Evolutionary conservation across 768 basidiomycete species (phyloP).

Genomic region (Tricholoma matsutake): DNA sequence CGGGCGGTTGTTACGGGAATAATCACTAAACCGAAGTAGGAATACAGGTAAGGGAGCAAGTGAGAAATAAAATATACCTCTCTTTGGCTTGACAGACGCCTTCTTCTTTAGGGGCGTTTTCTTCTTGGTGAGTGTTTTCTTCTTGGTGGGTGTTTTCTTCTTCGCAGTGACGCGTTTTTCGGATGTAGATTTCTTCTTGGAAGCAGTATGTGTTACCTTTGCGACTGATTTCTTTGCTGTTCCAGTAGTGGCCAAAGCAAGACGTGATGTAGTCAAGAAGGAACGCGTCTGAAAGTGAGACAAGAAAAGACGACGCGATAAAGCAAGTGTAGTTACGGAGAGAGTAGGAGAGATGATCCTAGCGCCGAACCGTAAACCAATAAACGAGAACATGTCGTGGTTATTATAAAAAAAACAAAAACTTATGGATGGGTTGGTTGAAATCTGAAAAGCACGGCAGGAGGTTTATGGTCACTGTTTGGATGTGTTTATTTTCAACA

Average conservation of each 20-base stretch:
- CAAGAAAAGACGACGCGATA: slow-evolving; percentile 4
- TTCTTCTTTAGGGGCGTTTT: slow-evolving; percentile 4
- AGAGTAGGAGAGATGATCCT: slow-evolving; percentile 5
- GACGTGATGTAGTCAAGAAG: slow-evolving; percentile 13
- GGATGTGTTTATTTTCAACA: background rate
- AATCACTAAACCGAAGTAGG: slow-evolving; percentile 1
- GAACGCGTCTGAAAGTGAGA: slow-evolving; percentile 14
- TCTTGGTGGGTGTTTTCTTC: background rate
- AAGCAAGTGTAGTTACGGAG: background rate
- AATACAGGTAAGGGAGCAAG: background rate
- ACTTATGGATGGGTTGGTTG: background rate
- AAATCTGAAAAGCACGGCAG: background rate
- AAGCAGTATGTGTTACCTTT: background rate
- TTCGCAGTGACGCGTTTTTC: slow-evolving; percentile 3
- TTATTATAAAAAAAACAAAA: too few relatives aligned
- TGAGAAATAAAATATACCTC: background rate
- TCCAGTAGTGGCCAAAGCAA: slow-evolving; percentile 3
- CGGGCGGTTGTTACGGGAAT: background rate
- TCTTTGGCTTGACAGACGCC: background rate
- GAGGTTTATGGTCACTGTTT: background rate
- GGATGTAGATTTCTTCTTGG: background rate
- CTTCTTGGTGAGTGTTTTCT: background rate
- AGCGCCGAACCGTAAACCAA: slow-evolving; percentile 9
- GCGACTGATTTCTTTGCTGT: background rate
- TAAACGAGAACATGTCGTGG: slow-evolving; percentile 10